phyloP scores from a whole-genome alignment of 83 land plant genomes.

The Thuja plicata region DNA sequence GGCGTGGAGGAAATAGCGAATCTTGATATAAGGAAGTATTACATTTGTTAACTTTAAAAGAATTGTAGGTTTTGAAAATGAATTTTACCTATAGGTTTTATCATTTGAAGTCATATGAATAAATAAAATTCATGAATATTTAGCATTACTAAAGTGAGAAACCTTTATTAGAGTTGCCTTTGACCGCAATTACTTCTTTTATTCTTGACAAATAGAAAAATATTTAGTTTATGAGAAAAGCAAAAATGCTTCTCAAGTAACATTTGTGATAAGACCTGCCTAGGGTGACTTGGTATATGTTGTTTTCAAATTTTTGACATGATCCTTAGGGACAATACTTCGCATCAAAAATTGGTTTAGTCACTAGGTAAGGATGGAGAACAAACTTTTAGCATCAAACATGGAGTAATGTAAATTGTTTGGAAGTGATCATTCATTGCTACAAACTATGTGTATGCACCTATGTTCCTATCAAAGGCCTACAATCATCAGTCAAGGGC shows the following conservation, averaged over 20 bases:
- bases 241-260: background rate
- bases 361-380: background rate
- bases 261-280: background rate
- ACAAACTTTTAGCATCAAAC: background rate
- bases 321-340: background rate
- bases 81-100: background rate
- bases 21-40: background rate
- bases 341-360: background rate
- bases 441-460: too few species aligned
- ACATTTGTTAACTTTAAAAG: background rate
- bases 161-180: background rate
- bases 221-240: background rate
- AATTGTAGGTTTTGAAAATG: background rate
- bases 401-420: background rate
- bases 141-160: background rate
- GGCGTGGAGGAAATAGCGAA: background rate
- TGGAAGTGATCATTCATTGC: too few species aligned
- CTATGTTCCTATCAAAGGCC: too few species aligned
- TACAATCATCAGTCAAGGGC: too few species aligned
- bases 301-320: background rate
- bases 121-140: background rate
- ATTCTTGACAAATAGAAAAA: background rate
- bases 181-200: background rate
- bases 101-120: background rate
- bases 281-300: background rate